phyloP scores from a whole-genome alignment of 768 basidiomycete genomes.

The Coprinopsis strossmayeri region DNA sequence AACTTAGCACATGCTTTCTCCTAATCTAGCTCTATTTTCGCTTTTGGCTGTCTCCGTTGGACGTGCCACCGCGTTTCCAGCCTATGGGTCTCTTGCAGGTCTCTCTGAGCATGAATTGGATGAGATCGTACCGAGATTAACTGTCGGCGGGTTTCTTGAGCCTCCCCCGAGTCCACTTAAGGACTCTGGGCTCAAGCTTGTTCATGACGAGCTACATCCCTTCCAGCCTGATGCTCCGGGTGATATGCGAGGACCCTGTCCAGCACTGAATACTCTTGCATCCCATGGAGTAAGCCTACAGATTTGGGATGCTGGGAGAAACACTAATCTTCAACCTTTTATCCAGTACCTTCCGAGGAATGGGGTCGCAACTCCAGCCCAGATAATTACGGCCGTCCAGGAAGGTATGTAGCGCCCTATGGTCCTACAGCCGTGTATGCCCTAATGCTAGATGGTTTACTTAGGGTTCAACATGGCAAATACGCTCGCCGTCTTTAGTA shows the following conservation, averaged over 20 bases:
- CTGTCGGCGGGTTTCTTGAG: background rate
- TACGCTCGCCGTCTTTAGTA: conserved; percentile 10
- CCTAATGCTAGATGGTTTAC: conserved; percentile 1
- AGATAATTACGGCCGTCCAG: conserved; percentile 13
- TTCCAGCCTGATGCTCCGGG: conserved; percentile 1
- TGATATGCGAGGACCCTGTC: conserved; percentile 15
- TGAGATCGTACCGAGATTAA: conserved; percentile 3
- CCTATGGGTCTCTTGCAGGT: conserved; percentile 20
- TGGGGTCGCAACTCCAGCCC: conserved; percentile 13
- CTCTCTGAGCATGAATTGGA: conserved; percentile 17
- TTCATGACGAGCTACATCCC: conserved; percentile 11
- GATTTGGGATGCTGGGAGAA: background rate
- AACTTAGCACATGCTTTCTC: no score
- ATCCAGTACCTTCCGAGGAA: conserved; percentile 13
- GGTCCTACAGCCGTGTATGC: background rate
- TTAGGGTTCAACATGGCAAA: conserved; percentile 17
- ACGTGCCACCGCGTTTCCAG: conserved; percentile 21
- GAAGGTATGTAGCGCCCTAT: conserved; percentile 12
- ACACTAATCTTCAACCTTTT: background rate
- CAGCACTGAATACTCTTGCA: conserved; percentile 15
- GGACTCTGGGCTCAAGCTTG: conserved; percentile 6
- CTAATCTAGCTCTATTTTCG: no score
- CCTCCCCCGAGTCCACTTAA: conserved; percentile 10
- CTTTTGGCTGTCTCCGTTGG: no score
- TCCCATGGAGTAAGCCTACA: conserved; percentile 12